phyloP scores from a whole-genome alignment of 192 early-diverging fungal genomes.

The Helicostylum pulchrum region DNA sequence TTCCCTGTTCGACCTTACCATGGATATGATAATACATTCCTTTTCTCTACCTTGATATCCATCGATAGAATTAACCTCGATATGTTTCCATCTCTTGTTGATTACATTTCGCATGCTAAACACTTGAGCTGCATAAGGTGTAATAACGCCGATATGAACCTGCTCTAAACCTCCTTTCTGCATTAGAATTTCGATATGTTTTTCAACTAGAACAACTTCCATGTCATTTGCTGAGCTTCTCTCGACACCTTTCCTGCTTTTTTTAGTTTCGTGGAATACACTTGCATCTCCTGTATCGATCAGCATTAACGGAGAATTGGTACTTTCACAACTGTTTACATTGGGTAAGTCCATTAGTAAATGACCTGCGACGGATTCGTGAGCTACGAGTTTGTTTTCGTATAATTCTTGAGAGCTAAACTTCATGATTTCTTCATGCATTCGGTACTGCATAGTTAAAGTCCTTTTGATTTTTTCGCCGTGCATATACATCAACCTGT shows the following conservation, averaged over 20 bases:
- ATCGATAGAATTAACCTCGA: conserved; percentile 83
- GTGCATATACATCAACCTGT: conserved; percentile 60
- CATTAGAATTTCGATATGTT: conserved; percentile 61
- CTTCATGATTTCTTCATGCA: conserved; percentile 78
- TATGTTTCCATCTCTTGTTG: conserved; percentile 46
- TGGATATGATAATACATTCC: conserved; percentile 75
- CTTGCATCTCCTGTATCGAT: conserved; percentile 64
- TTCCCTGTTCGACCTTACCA: conserved; percentile 75
- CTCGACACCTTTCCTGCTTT: conserved; percentile 45
- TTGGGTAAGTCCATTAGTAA: conserved; percentile 59
- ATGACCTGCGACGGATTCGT: conserved; percentile 57
- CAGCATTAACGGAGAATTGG: conserved; percentile 53
- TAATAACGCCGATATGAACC: conserved; percentile 76
- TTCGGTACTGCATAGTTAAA: conserved; percentile 83
- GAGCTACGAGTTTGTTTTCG: conserved; percentile 58
- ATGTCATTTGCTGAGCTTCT: conserved; percentile 66
- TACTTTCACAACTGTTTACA: conserved; percentile 59
- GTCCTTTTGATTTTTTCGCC: conserved; percentile 59
- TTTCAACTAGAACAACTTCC: conserved; percentile 64
- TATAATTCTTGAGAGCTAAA: conserved; percentile 72
- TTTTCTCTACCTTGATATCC: conserved; percentile 91
- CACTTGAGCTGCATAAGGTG: conserved; percentile 83
- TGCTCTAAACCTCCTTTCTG: conserved; percentile 57
- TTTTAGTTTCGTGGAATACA: conserved; percentile 36
- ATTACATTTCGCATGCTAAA: conserved; percentile 44